Percentiles rank a stretch among this genome's conserved stretches.
These are phyloP conservation scores for Aureobasidium sp. DNA, from an alignment of 2,329 filamentous ascomycete species.

Conservation along the genomic window DNA sequence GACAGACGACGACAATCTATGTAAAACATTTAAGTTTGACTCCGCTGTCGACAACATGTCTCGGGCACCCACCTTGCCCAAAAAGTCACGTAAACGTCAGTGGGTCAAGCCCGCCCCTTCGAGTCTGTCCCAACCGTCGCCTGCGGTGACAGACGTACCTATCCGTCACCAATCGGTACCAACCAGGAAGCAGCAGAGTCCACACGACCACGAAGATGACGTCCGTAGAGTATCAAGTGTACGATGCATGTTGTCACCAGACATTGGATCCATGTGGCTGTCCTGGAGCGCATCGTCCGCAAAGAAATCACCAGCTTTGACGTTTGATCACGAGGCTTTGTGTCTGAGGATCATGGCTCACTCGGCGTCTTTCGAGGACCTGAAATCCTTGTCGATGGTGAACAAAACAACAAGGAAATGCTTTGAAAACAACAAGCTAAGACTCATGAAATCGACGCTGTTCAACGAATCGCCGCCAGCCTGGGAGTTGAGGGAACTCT, in stretches of 20 bases:
- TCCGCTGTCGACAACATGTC: conserved; percentile 21
- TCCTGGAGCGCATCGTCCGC: background rate
- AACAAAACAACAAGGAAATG: conserved; percentile 51
- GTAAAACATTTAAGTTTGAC: conserved; percentile 21
- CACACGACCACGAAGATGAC: background rate
- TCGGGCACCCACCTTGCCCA: conserved; percentile 32
- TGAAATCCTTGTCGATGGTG: conserved; percentile 48
- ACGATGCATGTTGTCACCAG: background rate
- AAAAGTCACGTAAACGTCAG: conserved; percentile 37
- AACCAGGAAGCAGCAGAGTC: background rate
- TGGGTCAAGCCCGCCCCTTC: conserved; percentile 20
- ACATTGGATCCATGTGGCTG: background rate
- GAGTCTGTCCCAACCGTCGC: background rate
- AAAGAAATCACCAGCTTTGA: background rate
- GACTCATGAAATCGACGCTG: conserved; percentile 45
- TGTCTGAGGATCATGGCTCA: conserved; percentile 46
- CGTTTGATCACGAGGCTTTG: conserved; percentile 27
- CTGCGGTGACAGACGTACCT: background rate
- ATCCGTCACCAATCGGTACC: background rate
- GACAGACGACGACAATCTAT: conserved; percentile 16
- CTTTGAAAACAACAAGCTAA: conserved; percentile 51
- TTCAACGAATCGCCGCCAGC: conserved; percentile 50
- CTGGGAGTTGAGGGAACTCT: conserved; percentile 55
- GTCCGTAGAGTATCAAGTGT: conserved; percentile 5
- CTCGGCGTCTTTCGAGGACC: conserved; percentile 45